A percentile compares a stretch with the other conserved stretches of the same genome.
Conservation (phyloP, 164 flowering plant species). For the Cinnamomum chago region DNA sequence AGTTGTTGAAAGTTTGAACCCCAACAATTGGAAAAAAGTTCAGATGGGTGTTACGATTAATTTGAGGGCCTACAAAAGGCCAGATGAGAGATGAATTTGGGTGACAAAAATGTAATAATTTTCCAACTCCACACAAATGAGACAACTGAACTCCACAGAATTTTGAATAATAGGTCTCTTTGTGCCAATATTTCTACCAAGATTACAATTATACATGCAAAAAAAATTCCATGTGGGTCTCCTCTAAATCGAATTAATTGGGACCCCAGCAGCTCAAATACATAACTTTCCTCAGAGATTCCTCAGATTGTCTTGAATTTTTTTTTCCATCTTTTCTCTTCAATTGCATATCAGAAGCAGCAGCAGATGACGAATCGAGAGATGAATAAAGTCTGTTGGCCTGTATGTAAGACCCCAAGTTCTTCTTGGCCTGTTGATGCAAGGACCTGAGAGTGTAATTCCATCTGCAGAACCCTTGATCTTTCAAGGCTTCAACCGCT, state of each 20-base stretch:
- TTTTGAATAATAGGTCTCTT: no score
- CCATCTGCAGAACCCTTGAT: constrained; percentile 24
- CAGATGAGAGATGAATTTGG: no score
- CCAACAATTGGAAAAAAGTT: no score
- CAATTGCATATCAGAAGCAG: not conserved
- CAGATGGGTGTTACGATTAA: no score
- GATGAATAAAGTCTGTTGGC: constrained; percentile 9
- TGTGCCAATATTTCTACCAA: no score
- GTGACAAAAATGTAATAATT: no score
- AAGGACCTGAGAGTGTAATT: constrained; percentile 13
- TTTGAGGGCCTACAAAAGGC: no score
- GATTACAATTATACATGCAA: no score
- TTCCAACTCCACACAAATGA: no score
- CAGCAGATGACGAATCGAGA: constrained; percentile 1
- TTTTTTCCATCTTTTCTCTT: constrained; percentile 1
- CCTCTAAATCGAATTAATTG: not conserved
- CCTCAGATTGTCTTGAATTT: constrained; percentile 12
- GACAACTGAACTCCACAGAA: no score
- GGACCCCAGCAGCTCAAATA: constrained; percentile 24
- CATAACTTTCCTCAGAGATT: constrained; percentile 22
- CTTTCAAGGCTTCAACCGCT: constrained; percentile 11
- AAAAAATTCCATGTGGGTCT: no score
- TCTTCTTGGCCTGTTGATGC: constrained; percentile 15
- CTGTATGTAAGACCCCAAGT: constrained; percentile 10
- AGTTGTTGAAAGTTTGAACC: no score